Evolutionary conservation across 306 rosid genomes (phyloP).

Genomic region (Albizia julibrissin): DNA sequence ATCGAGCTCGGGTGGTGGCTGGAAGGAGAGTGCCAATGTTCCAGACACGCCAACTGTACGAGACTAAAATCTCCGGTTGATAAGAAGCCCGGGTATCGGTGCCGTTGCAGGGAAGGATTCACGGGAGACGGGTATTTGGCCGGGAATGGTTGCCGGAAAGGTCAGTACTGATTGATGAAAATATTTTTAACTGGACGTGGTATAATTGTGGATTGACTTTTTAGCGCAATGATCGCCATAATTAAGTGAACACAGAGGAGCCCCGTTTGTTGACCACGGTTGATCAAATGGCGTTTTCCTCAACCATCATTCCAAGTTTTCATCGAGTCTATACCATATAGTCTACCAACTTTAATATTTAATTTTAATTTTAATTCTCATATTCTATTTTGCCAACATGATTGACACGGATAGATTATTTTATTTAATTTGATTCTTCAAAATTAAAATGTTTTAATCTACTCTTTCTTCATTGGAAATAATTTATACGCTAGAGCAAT

Average conservation of each 20-base stretch:
- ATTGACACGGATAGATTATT: not conserved
- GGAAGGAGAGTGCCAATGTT: conserved; percentile 65
- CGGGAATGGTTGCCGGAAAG: conserved; percentile 82
- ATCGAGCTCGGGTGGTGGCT: conserved; percentile 88
- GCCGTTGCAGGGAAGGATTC: conserved; percentile 59
- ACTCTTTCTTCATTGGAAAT: not conserved
- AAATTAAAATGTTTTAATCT: not conserved
- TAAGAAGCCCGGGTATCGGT: conserved; percentile 45
- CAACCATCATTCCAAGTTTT: not conserved
- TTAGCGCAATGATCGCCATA: not conserved
- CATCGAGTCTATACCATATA: not conserved
- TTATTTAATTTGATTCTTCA: not conserved
- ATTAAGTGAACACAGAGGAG: not conserved
- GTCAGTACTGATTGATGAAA: conserved; percentile 46
- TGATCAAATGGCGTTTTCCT: not conserved
- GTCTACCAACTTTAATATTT: not conserved
- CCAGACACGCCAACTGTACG: conserved; percentile 55
- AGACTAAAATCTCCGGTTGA: conserved; percentile 30
- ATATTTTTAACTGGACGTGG: not conserved
- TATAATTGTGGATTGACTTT: conserved; percentile 33
- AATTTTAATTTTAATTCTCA: not conserved
- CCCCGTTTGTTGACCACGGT: not conserved
- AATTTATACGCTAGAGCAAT: not conserved
- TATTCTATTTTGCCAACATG: not conserved
- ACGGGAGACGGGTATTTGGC: conserved; percentile 71